phyloP scores from a whole-genome alignment of 2,329 filamentous ascomycete genomes.

The Ophiostoma ips region DNA sequence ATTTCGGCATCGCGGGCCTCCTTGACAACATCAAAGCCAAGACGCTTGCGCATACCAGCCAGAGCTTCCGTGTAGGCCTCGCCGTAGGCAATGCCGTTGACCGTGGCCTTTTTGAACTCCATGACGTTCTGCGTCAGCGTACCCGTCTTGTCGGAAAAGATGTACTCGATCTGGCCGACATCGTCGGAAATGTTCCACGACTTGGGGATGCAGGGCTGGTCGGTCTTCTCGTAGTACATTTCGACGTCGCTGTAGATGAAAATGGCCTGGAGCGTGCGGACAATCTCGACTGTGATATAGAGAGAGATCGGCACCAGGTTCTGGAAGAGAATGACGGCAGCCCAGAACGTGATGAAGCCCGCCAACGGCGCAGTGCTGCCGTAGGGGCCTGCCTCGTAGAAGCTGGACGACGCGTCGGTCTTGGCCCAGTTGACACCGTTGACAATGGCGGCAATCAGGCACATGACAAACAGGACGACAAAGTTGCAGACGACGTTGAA shows the following conservation, averaged over 20 bases:
- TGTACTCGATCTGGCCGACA: slow-evolving; percentile 95
- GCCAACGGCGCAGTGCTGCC: slow-evolving; percentile 62
- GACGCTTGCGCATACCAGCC: slow-evolving; percentile 84
- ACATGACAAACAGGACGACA: slow-evolving; percentile 76
- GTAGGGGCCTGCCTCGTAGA: slow-evolving; percentile 76
- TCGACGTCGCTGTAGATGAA: slow-evolving; percentile 94
- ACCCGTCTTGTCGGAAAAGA: slow-evolving; percentile 42
- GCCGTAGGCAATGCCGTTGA: slow-evolving; percentile 92
- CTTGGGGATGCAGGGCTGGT: slow-evolving; percentile 92
- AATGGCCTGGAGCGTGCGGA: slow-evolving; percentile 80
- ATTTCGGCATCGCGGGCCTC: slow-evolving; percentile 58
- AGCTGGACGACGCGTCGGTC: slow-evolving; percentile 58
- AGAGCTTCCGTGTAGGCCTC: slow-evolving; percentile 97
- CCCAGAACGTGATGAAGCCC: slow-evolving; percentile 95
- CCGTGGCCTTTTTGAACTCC: slow-evolving; percentile 98
- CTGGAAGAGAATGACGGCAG: slow-evolving; percentile 86
- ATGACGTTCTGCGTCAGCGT: slow-evolving; percentile 26
- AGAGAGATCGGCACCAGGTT: slow-evolving; percentile 97
- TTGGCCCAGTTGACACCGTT: slow-evolving; percentile 73
- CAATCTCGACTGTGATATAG: slow-evolving; percentile 93
- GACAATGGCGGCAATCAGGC: slow-evolving; percentile 69
- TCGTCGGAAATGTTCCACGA: slow-evolving; percentile 99
- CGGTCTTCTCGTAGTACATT: slow-evolving; percentile 94
- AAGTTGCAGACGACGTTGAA: slow-evolving; percentile 98
- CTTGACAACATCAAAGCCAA: slow-evolving; percentile 74